Evolutionary conservation across 805 yeast genomes (phyloP).

Genomic region (Monosporozyma aquatica): DNA sequence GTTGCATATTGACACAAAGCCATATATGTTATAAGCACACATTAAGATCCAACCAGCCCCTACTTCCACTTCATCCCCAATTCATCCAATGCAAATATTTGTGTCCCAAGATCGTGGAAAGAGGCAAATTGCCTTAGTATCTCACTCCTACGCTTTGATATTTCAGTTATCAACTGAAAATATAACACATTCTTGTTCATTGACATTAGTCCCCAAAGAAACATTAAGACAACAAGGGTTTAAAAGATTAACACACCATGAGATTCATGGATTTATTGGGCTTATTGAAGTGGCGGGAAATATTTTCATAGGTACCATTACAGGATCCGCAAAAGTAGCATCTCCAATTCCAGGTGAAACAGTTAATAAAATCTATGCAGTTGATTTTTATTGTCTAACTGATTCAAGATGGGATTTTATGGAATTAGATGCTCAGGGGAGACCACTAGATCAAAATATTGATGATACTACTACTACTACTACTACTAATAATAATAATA

Average conservation of each 20-base stretch:
- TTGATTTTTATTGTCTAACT: conserved; percentile 75
- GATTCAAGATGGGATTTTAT: conserved; percentile 70
- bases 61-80: neutral
- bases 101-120: conserved; percentile 9
- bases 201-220: conserved; percentile 37
- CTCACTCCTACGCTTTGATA: conserved; percentile 9
- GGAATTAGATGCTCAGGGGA: conserved; percentile 60
- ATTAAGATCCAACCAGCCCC: too few relatives aligned
- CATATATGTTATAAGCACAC: too few relatives aligned
- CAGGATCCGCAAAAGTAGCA: conserved; percentile 71
- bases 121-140: conserved; percentile 12
- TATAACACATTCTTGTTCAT: conserved; percentile 33
- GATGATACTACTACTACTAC: neutral
- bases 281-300: conserved; percentile 60
- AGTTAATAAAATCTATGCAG: conserved; percentile 68
- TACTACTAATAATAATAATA: neutral
- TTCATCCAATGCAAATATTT: conserved; percentile 19
- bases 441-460: conserved; percentile 12
- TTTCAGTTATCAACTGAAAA: conserved; percentile 15
- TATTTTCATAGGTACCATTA: conserved; percentile 68
- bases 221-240: conserved; percentile 33
- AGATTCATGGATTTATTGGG: conserved; percentile 70
- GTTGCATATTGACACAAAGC: too few relatives aligned
- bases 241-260: conserved; percentile 36
- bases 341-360: conserved; percentile 70